A percentile compares a stretch with the other conserved stretches of the same genome.
phyloP scores from a whole-genome alignment of 371 early-diverging fungal genomes.

The Catenaria anguillulae region DNA sequence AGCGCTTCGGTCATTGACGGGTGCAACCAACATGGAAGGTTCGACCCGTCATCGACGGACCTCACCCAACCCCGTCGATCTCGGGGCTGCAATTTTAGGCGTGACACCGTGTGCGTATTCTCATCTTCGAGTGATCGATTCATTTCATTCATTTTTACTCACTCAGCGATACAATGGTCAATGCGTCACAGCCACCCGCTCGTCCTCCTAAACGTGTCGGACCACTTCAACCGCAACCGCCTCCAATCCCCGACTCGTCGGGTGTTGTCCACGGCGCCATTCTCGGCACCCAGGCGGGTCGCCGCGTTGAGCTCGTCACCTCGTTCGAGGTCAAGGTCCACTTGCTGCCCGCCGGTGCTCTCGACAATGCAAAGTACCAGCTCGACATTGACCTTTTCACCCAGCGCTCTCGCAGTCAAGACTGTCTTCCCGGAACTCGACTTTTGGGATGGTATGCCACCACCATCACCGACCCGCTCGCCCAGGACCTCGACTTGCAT shows the following conservation, averaged over 20 bases:
- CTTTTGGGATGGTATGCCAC: not conserved
- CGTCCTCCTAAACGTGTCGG: constrained; percentile 68
- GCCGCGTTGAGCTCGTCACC: constrained; percentile 66
- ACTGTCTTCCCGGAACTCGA: not conserved
- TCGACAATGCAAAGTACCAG: no score
- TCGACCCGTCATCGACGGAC: no score
- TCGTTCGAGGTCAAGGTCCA: constrained; percentile 63
- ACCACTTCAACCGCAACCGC: constrained; percentile 60
- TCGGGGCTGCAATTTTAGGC: no score
- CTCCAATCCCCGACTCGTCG: constrained; percentile 36
- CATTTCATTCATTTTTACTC: no score
- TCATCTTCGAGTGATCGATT: constrained; percentile 2
- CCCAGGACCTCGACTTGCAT: not conserved
- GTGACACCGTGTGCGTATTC: no score
- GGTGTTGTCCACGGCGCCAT: constrained; percentile 69
- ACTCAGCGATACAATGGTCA: no score
- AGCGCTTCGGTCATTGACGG: no score
- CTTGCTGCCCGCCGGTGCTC: no score
- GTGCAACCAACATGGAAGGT: no score
- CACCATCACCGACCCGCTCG: not conserved
- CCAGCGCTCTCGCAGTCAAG: no score
- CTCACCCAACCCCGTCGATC: no score
- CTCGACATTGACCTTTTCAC: not conserved
- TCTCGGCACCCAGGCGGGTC: constrained; percentile 67
- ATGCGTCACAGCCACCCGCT: constrained; percentile 65